Percentiles rank a stretch among this genome's conserved stretches.
phyloP scores from a whole-genome alignment of 352 stramenopile genomes.

The Phytophthora fragariae region DNA sequence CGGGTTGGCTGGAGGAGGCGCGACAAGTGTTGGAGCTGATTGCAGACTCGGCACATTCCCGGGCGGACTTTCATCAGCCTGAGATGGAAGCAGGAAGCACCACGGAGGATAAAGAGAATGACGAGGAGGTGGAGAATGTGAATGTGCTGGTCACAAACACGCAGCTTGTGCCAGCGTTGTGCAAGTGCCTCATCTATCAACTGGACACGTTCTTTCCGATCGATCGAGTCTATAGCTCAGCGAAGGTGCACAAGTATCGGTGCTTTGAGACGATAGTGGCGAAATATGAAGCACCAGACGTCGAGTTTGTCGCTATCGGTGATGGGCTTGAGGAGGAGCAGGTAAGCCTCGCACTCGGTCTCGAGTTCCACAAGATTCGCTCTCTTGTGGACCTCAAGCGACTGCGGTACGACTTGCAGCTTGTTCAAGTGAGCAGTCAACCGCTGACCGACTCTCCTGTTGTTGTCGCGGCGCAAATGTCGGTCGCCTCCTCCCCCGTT shows the following conservation, averaged over 20 bases:
- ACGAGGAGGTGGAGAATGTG: conserved; percentile 58
- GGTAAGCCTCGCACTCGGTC: conserved; percentile 68
- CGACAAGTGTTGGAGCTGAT: conserved; percentile 69
- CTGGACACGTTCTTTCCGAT: conserved; percentile 81
- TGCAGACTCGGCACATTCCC: conserved; percentile 11
- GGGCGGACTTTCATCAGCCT: background rate
- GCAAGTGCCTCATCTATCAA: conserved; percentile 87
- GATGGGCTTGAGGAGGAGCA: conserved; percentile 84
- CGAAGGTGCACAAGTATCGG: conserved; percentile 77
- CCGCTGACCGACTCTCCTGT: conserved; percentile 12
- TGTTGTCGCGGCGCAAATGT: conserved; percentile 20
- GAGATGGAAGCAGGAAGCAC: conserved; percentile 5
- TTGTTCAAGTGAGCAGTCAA: conserved; percentile 41
- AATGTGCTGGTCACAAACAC: conserved; percentile 89
- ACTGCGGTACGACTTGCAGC: conserved; percentile 67
- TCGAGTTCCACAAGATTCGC: conserved; percentile 80
- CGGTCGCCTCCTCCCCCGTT: conserved; percentile 33
- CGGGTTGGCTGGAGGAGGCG: conserved; percentile 70
- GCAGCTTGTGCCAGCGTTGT: conserved; percentile 79
- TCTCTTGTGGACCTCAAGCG: conserved; percentile 69
- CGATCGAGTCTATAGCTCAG: conserved; percentile 79
- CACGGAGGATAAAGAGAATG: conserved; percentile 21
- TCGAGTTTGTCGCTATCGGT: conserved; percentile 81
- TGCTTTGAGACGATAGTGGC: conserved; percentile 83
- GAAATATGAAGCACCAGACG: conserved; percentile 51